Conservation (phyloP, 163 green algal species). For the Smithsoniella earleae region DNA sequence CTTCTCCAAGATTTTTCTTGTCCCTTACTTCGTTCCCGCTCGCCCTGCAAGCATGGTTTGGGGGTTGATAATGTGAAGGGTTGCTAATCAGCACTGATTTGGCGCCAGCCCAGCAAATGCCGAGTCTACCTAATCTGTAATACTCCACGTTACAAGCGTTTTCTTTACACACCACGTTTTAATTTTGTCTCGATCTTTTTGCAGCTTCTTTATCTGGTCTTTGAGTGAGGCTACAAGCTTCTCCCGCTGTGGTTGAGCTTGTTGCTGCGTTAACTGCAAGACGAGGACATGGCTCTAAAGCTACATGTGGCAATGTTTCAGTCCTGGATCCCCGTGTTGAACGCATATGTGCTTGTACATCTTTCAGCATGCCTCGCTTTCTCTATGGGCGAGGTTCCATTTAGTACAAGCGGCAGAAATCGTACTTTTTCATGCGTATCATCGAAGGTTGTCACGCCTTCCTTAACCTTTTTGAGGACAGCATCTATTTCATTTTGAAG, state of each 20-base stretch:
- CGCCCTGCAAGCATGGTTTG: constrained; percentile 1
- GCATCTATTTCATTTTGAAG: constrained; percentile 29
- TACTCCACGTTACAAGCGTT: too few relatives aligned
- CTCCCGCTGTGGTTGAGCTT: background rate
- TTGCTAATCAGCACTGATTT: background rate
- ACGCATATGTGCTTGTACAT: background rate
- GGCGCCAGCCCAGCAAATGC: background rate
- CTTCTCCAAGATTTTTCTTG: constrained; percentile 16
- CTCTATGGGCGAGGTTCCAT: background rate
- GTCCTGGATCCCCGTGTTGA: too few relatives aligned
- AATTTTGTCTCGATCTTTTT: constrained; percentile 30
- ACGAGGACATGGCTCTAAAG: too few relatives aligned
- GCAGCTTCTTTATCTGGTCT: constrained; percentile 29
- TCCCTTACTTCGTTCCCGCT: constrained; percentile 26
- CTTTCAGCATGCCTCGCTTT: background rate
- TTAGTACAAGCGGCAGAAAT: background rate
- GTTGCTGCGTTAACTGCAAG: constrained; percentile 14
- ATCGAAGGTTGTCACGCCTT: constrained; percentile 20
- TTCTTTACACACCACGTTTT: constrained; percentile 21
- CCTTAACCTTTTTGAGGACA: constrained; percentile 25
- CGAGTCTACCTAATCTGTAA: too few relatives aligned
- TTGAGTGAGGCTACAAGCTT: constrained; percentile 28
- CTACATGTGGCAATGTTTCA: too few relatives aligned
- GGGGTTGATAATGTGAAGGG: too few relatives aligned
- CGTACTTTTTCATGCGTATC: constrained; percentile 9